Conservation (phyloP, 1,284 basidiomycete genomes). For the Anthracocystis setariae region DNA sequence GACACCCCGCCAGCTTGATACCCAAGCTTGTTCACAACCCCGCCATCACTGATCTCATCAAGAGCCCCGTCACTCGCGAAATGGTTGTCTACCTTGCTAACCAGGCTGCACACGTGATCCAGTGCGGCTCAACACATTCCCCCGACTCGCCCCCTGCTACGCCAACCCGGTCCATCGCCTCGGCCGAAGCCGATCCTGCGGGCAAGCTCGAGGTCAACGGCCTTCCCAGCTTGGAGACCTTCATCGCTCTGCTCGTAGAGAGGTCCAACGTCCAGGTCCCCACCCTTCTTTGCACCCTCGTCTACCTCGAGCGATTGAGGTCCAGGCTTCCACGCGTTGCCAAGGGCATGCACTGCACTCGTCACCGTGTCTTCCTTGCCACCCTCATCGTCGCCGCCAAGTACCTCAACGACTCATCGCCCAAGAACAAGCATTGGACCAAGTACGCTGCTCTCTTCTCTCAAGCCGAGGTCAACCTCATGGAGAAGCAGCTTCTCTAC, state of each 20-base stretch:
- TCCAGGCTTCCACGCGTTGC: conserved; percentile 81
- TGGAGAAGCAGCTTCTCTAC: conserved; percentile 82
- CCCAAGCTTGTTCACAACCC: conserved; percentile 66
- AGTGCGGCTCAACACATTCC: conserved; percentile 57
- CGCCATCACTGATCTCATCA: conserved; percentile 65
- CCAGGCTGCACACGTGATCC: conserved; percentile 66
- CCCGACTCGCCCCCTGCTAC: conserved; percentile 59
- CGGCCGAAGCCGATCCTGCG: conserved; percentile 58
- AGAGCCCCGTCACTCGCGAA: conserved; percentile 64
- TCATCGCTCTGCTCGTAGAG: conserved; percentile 85
- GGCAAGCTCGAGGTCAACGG: conserved; percentile 68
- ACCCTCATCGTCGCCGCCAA: conserved; percentile 95
- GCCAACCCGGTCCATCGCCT: conserved; percentile 55
- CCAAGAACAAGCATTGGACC: conserved; percentile 83
- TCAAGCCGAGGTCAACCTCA: conserved; percentile 80
- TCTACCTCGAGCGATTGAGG: conserved; percentile 90
- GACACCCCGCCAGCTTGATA: conserved; percentile 64
- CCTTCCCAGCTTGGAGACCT: conserved; percentile 83
- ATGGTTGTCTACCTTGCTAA: conserved; percentile 67
- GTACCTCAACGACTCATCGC: conserved; percentile 90
- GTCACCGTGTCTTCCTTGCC: conserved; percentile 94
- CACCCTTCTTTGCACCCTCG: conserved; percentile 88
- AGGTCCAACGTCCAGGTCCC: conserved; percentile 90
- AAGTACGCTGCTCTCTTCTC: conserved; percentile 78
- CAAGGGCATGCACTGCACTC: conserved; percentile 90